Conservation (phyloP, 2,329 filamentous ascomycete genomes). For the Domatiomyces globalis region DNA sequence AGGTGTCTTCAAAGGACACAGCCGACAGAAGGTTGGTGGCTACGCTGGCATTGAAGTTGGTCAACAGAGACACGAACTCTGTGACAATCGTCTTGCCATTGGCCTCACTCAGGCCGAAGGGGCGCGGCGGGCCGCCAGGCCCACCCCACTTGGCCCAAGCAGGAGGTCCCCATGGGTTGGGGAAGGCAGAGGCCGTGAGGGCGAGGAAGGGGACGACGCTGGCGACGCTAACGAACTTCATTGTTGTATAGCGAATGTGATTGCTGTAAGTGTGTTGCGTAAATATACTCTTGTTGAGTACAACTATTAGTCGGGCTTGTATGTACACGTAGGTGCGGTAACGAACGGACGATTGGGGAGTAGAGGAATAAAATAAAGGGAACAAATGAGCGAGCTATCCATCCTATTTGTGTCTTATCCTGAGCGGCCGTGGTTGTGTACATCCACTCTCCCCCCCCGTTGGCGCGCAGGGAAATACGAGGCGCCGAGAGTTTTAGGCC, state of each 20-base stretch:
- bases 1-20: slow-evolving; percentile 15
- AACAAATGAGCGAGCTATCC: too few species aligned
- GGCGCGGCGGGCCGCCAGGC: too few species aligned
- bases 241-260: neutral
- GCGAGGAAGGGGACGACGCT: neutral
- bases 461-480: too few species aligned
- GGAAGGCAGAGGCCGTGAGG: neutral
- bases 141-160: neutral
- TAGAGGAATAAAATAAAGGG: too few species aligned
- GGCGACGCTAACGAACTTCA: neutral
- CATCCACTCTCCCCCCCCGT: too few species aligned
- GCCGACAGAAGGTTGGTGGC: slow-evolving; percentile 4
- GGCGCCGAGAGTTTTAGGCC: too few species aligned
- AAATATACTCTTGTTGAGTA: neutral
- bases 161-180: neutral
- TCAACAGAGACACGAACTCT: slow-evolving; percentile 9
- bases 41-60: slow-evolving; percentile 9
- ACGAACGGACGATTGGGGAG: too few species aligned
- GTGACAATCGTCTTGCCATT: slow-evolving; percentile 7
- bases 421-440: too few species aligned
- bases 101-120: slow-evolving; percentile 3
- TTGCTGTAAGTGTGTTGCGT: neutral
- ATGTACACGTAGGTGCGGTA: too few species aligned
- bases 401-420: too few species aligned
- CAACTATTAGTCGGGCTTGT: neutral